A percentile compares a stretch with the other conserved stretches of the same genome.
Conservation (phyloP, 163 green algal species). For the Volvox carteri region DNA sequence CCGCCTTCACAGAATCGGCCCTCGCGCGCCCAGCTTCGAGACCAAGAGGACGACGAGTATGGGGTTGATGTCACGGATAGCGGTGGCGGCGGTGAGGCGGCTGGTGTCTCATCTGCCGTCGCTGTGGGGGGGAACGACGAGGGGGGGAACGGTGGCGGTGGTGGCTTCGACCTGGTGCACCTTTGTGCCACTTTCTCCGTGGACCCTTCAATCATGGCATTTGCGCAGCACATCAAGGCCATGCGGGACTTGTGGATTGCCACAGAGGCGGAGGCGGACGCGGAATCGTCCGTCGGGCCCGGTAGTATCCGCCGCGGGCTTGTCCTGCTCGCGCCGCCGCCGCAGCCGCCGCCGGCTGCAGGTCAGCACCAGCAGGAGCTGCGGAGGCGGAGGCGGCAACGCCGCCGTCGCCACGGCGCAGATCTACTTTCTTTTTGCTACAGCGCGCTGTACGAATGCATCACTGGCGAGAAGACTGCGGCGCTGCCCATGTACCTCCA, state of each 20-base stretch:
- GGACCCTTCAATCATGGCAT: slow-evolving; percentile 80
- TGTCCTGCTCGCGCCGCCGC: background rate
- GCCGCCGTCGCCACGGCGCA: slow-evolving; percentile 32
- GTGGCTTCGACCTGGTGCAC: slow-evolving; percentile 74
- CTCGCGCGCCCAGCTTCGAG: too few relatives aligned
- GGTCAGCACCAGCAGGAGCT: background rate
- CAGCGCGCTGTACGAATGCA: slow-evolving; percentile 80
- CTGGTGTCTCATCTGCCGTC: background rate
- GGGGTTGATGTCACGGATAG: background rate
- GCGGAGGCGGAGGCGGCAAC: background rate
- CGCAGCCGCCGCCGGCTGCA: background rate
- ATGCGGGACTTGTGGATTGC: slow-evolving; percentile 45
- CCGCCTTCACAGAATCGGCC: background rate
- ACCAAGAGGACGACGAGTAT: background rate
- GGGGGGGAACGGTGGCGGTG: background rate
- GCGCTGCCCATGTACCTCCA: slow-evolving; percentile 76
- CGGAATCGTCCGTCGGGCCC: background rate
- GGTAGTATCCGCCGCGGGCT: background rate
- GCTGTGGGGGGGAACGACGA: background rate
- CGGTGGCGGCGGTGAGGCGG: background rate
- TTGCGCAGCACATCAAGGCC: slow-evolving; percentile 72
- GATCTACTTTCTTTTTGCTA: slow-evolving; percentile 72
- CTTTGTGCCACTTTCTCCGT: slow-evolving; percentile 83
- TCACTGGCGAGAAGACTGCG: slow-evolving; percentile 78
- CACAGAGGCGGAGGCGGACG: background rate